Conservation (phyloP, 805 yeast species). For the Monosporozyma yasuniensis region DNA sequence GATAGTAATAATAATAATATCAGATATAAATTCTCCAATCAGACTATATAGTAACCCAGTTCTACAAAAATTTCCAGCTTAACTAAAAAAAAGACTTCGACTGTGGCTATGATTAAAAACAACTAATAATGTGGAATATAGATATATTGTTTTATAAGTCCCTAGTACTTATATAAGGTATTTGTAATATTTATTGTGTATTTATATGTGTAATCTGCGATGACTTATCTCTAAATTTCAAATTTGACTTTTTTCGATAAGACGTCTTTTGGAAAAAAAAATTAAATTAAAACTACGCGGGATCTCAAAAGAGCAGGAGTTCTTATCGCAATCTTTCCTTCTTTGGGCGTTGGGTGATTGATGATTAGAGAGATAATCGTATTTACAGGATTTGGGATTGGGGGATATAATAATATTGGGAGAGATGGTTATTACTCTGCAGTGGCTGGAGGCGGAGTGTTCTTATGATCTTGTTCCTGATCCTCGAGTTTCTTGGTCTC, state of each 20-base stretch:
- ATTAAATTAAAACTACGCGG: not conserved
- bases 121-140: not conserved
- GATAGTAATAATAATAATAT: not conserved
- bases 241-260: not conserved
- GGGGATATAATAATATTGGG: not conserved
- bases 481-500: constrained; percentile 21
- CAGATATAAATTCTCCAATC: too few relatives aligned
- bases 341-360: not conserved
- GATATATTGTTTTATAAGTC: not conserved
- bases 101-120: not conserved
- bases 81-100: not conserved
- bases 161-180: not conserved
- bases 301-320: not conserved
- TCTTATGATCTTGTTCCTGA: constrained; percentile 12
- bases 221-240: not conserved
- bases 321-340: not conserved
- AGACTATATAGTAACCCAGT: too few relatives aligned
- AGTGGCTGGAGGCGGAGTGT: constrained; percentile 3
- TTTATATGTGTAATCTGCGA: not conserved
- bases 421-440: not conserved
- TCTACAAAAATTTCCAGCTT: not conserved
- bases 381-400: not conserved
- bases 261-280: not conserved
- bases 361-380: not conserved
- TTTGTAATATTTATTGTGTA: not conserved